A percentile compares a stretch with the other conserved stretches of the same genome.
These are phyloP conservation scores for Pythium volutum DNA, from an alignment of 352 stramenopile species.

Conservation along the genomic window DNA sequence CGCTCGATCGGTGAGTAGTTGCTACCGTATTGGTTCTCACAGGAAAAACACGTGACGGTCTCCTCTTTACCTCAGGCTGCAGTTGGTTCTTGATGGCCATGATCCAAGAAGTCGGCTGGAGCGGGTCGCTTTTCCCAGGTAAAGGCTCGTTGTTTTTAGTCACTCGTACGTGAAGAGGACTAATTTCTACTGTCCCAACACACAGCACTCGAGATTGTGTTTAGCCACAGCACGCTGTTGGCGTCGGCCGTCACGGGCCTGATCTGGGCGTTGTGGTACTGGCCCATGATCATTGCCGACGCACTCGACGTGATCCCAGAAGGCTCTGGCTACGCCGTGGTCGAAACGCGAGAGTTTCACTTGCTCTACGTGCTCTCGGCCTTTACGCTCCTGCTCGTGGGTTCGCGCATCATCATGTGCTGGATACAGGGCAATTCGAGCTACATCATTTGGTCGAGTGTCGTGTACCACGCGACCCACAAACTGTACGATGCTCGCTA, in stretches of 20 bases:
- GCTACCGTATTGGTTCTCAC: background rate
- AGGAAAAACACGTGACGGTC: background rate
- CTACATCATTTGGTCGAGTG: slow-evolving; percentile 88
- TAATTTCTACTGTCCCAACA: no score
- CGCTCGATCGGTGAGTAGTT: slow-evolving; percentile 49
- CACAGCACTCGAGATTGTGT: slow-evolving; percentile 81
- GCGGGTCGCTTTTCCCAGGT: slow-evolving; percentile 85
- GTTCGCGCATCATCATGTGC: slow-evolving; percentile 88
- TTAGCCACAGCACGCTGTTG: slow-evolving; percentile 85
- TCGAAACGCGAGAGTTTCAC: slow-evolving; percentile 75
- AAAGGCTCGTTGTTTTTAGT: background rate
- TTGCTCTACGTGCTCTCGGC: slow-evolving; percentile 73
- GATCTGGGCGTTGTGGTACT: slow-evolving; percentile 85
- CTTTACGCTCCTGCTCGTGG: slow-evolving; percentile 78
- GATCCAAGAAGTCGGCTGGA: slow-evolving; percentile 86
- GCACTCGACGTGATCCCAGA: slow-evolving; percentile 66
- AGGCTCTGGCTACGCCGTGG: slow-evolving; percentile 75
- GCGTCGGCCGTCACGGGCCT: slow-evolving; percentile 81
- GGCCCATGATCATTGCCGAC: slow-evolving; percentile 88
- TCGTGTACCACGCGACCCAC: slow-evolving; percentile 83
- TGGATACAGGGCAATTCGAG: slow-evolving; percentile 88
- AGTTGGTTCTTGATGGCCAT: slow-evolving; percentile 84
- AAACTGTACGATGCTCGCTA: slow-evolving; percentile 67
- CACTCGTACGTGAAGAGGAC: background rate
- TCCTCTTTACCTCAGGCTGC: slow-evolving; percentile 43